Base-by-base conservation (phyloP, 2,329 filamentous ascomycete species). In the Aspergillus sp. region DNA sequence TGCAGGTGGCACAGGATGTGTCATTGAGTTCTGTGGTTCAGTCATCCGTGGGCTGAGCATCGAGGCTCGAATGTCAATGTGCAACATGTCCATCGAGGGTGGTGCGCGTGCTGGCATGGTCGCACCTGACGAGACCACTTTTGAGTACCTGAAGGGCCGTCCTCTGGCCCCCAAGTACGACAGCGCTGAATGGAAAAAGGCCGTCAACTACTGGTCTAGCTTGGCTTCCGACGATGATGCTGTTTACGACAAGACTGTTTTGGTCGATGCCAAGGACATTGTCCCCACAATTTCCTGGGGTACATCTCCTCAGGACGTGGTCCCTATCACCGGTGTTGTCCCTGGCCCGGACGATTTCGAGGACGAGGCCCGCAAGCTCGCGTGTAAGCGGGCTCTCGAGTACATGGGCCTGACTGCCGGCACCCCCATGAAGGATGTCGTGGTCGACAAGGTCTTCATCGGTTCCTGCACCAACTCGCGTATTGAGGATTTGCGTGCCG, bases 81-180 rank as follows among this genome's bases (percentile, higher is more conserved):
- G 95, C 82, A 99, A 99, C 81, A 98, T 98, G 95, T 92, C 93
- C 13, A 97, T 98, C 66, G 95, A 99, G 81, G 95, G 84, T 66
- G 95, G 95, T 76, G 95, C 95, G 48, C 85, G 95, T 78, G 93
- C 93, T 59, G 95, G 95, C 65, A 96, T 99, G 92, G 88, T 99
- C 58, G 95, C 95, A 9, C 95, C 95, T 5, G 95, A 99, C 70
- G 89, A 97, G 71, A 89, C 82, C 57, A 98, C 95, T 26, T 96
- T 96, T 67, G 91, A 96, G 65, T 99, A 98, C 73, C 89, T 99
- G 69, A 95, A 95, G 81, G 91, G 89, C 67, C 87, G 89, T 62
- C 95, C 95, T 39, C 81, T 99, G 65, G 93, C 93, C 15, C 95
- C 95, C 67, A 89, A 90, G 76, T 85, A 84, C 63, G 91, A 89